A percentile compares a stretch with the other conserved stretches of the same genome.
Evolutionary conservation across 768 basidiomycete genomes (phyloP).

Genomic region (Dioszegia aurantiaca): DNA sequence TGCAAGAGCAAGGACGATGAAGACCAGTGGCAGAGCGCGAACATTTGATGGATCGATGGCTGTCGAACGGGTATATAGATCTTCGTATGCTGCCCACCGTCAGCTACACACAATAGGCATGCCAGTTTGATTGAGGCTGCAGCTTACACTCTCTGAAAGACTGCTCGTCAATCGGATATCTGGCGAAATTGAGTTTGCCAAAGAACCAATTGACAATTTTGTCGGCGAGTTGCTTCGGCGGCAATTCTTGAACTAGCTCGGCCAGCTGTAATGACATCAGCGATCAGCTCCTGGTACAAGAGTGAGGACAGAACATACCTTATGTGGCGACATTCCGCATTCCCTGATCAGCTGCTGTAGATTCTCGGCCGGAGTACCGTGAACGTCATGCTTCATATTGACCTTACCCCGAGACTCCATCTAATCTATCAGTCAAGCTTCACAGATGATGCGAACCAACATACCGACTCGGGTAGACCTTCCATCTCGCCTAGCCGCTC

Average conservation of each 20-base stretch:
- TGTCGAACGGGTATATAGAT: constrained; percentile 56
- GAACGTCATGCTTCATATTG: constrained; percentile 45
- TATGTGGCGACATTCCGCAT: constrained; percentile 86
- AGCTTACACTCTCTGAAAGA: constrained; percentile 38
- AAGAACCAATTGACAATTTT: constrained; percentile 72
- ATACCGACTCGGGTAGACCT: constrained; percentile 40
- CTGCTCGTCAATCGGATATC: constrained; percentile 82
- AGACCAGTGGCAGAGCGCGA: constrained; percentile 70
- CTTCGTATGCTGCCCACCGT: constrained; percentile 58
- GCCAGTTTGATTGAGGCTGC: too few relatives aligned
- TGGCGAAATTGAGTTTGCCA: constrained; percentile 75
- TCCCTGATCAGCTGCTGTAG: constrained; percentile 76
- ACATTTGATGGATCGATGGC: constrained; percentile 44
- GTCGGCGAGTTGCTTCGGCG: constrained; percentile 70
- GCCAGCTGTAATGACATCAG: constrained; percentile 57
- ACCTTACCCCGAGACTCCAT: constrained; percentile 36
- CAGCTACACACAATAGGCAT: constrained; percentile 30
- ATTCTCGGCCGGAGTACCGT: constrained; percentile 67
- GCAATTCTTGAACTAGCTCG: constrained; percentile 83
- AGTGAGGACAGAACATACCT: constrained; percentile 47
- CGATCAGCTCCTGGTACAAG: not conserved
- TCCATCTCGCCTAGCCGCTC: constrained; percentile 32
- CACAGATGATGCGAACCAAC: not conserved
- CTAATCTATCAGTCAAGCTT: constrained; percentile 23
- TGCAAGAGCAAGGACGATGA: constrained; percentile 85